phyloP scores from a whole-genome alignment of 495 filamentous ascomycete genomes.

The Xylaria telfairii region DNA sequence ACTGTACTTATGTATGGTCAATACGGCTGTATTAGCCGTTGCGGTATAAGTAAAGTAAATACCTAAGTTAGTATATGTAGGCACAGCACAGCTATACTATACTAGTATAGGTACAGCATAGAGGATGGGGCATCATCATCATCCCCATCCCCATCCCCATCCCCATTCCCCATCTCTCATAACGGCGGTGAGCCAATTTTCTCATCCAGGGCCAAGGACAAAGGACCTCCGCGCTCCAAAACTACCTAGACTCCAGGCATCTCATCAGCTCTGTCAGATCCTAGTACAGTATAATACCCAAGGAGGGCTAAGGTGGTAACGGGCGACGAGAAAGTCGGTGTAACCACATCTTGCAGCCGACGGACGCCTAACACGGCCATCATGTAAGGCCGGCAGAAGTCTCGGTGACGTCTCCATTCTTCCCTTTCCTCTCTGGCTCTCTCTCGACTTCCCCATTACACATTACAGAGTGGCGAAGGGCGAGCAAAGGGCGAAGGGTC shows the following conservation, averaged over 20 bases:
- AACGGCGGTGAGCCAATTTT: constrained; percentile 25
- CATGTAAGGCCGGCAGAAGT: constrained; percentile 15
- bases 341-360: constrained; percentile 26
- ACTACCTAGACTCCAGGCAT: not conserved
- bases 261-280: constrained; percentile 12
- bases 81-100: too few relatives aligned
- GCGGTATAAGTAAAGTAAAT: constrained; percentile 6
- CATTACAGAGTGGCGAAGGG: too few relatives aligned
- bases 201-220: constrained; percentile 18
- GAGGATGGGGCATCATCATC: constrained; percentile 5
- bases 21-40: constrained; percentile 17
- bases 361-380: constrained; percentile 11
- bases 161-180: not conserved
- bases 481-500: too few relatives aligned
- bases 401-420: constrained; percentile 10
- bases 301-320: not conserved
- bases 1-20: too few relatives aligned
- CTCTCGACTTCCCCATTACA: not conserved
- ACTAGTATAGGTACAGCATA: not conserved
- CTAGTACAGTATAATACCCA: too few relatives aligned
- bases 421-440: not conserved
- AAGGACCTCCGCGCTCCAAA: constrained; percentile 7
- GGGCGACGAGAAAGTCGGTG: constrained; percentile 21
- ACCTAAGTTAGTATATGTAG: not conserved
- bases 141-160: not conserved